phyloP scores from a whole-genome alignment of 2,329 filamentous ascomycete species.

The Talaromyces verruculosus region DNA sequence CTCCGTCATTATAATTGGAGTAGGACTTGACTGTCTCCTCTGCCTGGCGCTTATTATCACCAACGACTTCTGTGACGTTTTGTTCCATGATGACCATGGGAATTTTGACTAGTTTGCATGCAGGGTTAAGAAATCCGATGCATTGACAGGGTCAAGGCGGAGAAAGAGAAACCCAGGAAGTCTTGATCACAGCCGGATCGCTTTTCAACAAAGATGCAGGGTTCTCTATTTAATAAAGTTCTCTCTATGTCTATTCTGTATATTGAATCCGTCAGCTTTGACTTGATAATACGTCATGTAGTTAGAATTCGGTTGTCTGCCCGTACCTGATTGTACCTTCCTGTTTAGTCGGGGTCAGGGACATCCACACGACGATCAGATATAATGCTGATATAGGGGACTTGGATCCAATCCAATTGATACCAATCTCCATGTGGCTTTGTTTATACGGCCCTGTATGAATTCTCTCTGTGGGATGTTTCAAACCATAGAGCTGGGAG shows the following conservation, averaged over 20 bases:
- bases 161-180: not conserved
- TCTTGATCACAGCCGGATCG: not conserved
- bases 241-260: not conserved
- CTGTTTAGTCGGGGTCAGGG: not conserved
- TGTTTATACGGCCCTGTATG: not conserved
- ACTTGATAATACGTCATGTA: not conserved
- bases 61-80: not conserved
- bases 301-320: not conserved
- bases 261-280: not conserved
- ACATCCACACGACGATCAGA: not conserved
- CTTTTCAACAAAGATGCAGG: not conserved
- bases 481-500: not conserved
- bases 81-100: not conserved
- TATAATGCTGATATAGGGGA: not conserved
- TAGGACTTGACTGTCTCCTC: constrained; percentile 1
- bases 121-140: not conserved
- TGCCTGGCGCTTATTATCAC: not conserved
- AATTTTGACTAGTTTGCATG: not conserved
- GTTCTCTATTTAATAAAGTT: no score
- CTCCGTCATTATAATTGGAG: not conserved
- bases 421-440: not conserved
- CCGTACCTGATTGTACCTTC: not conserved
- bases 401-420: not conserved
- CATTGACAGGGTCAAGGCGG: not conserved
- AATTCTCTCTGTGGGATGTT: not conserved